These are phyloP conservation scores for Polychytrium aggregatum DNA, from an alignment of 192 early-diverging fungal genomes.

Conservation along the genomic window DNA sequence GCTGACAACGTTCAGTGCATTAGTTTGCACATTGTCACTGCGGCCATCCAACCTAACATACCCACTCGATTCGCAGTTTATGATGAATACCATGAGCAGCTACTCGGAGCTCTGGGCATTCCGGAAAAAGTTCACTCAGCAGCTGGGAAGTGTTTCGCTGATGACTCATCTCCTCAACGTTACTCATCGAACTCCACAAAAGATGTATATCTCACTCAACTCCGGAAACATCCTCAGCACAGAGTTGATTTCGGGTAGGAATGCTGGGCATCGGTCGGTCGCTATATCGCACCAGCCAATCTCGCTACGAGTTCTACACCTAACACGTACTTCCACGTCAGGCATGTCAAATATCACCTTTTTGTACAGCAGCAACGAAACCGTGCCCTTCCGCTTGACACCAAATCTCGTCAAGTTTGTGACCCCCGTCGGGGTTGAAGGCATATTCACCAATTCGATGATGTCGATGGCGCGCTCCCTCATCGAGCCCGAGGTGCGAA, in stretches of 20 bases:
- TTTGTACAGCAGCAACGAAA: slow-evolving; percentile 58
- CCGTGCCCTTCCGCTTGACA: slow-evolving; percentile 95
- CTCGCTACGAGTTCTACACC: too few species aligned
- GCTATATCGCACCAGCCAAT: too few species aligned
- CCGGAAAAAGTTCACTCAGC: slow-evolving; percentile 86
- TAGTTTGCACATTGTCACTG: too few species aligned
- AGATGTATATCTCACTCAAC: slow-evolving; percentile 72
- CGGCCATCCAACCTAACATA: too few species aligned
- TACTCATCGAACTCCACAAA: slow-evolving; percentile 76
- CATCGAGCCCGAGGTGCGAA: slow-evolving; percentile 59
- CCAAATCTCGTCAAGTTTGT: slow-evolving; percentile 96
- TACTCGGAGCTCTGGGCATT: slow-evolving; percentile 89
- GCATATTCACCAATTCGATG: slow-evolving; percentile 72
- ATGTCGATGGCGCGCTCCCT: slow-evolving; percentile 77
- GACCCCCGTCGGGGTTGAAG: slow-evolving; percentile 86
- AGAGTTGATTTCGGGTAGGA: slow-evolving; percentile 70
- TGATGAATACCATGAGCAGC: slow-evolving; percentile 57
- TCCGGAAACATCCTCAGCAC: slow-evolving; percentile 80
- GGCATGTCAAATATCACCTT: slow-evolving; percentile 24
- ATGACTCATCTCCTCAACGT: slow-evolving; percentile 87
- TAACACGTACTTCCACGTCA: too few species aligned
- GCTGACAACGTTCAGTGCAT: too few species aligned
- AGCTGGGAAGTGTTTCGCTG: slow-evolving; percentile 79
- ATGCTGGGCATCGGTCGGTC: neutral
- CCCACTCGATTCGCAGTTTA: slow-evolving; percentile 49